Evolutionary conservation across 495 filamentous ascomycete genomes (phyloP), one percentile per base, ranked within the genome.

Genomic region (Xylaria nigripes): DNA sequence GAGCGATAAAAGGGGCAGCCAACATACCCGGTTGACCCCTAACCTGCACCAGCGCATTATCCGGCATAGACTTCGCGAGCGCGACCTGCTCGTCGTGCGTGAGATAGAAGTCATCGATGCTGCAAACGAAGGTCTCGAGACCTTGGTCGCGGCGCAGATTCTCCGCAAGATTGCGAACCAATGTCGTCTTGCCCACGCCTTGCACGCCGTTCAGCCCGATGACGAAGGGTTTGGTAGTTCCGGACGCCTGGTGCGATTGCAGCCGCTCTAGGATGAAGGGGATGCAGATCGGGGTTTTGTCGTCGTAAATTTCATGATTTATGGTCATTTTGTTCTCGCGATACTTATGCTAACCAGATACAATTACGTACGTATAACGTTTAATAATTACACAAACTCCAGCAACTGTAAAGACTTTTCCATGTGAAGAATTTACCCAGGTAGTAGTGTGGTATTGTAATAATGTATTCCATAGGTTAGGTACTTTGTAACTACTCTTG

Each of bases 91-190:
- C 78, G 40, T 71, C 73, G 68, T 87, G 85, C 3, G 83, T 73
- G 50, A 94, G 80, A 68, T 96, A 96, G 51, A 96, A 81, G 68
- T 97, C 91, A 68, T 96, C 92, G 51, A 96, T 89, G 62, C 86
- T 91, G 61, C 90, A 76, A 7, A 91, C 87, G 30, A 86, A 73
- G 4, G 87, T 89, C 50, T 81, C 72, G 36, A 96, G 76, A 9
- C 74, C 77, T 67, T 89, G 79, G 22, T 80, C 75, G n/a, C 77
- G 73, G 49, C 75, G 73, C 32, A 96, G 80, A n/a, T 78, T 84
- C 18, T 77, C 61, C 45, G 81, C 72, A 19, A 96, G 79, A 8
- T 78, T 77, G 24, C 81, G 80, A 6, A 91, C 90, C 60, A 96
- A 76, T 3, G 90, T 91, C 1, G 90, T 92, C 71, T 97, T 97